Evolutionary conservation across 2,329 filamentous ascomycete genomes (phyloP).

Genomic region (Cryphonectria carpinicola): DNA sequence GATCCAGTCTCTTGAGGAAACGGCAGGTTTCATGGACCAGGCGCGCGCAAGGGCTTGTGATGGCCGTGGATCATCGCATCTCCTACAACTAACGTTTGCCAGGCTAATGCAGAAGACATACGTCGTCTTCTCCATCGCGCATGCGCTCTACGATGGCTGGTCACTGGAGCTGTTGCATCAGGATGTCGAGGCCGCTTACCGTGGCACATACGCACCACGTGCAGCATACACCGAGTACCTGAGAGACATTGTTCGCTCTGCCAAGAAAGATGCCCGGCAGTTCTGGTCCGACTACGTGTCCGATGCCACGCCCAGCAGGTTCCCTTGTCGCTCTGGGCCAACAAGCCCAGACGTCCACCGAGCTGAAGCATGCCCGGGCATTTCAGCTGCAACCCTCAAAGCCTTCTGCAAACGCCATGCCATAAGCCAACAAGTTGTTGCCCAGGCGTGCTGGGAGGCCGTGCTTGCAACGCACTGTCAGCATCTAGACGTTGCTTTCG

Average conservation of each 20-base stretch:
- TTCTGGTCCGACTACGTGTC: conserved; percentile 78
- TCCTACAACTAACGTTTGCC: conserved; percentile 56
- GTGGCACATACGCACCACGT: conserved; percentile 45
- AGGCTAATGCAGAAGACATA: conserved; percentile 42
- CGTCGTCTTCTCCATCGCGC: conserved; percentile 73
- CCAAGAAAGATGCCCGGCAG: conserved; percentile 45
- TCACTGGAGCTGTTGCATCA: conserved; percentile 76
- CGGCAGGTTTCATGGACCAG: conserved; percentile 41
- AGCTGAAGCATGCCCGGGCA: conserved; percentile 48
- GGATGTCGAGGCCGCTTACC: conserved; percentile 70
- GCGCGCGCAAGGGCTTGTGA: conserved; percentile 44
- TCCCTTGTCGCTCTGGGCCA: conserved; percentile 8
- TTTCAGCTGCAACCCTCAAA: conserved; percentile 48
- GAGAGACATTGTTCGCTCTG: conserved; percentile 52
- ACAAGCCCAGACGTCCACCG: conserved; percentile 39
- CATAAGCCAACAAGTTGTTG: conserved; percentile 76
- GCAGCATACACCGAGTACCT: conserved; percentile 59
- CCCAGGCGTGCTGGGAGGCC: conserved; percentile 76
- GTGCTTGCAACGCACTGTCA: conserved; percentile 66
- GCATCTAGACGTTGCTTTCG: conserved; percentile 78
- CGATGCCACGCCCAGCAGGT: conserved; percentile 45
- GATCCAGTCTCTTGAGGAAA: conserved; percentile 39
- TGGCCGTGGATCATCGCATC: conserved; percentile 40
- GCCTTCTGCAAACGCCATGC: conserved; percentile 67
- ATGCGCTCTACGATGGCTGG: conserved; percentile 90